A percentile compares a stretch with the other conserved stretches of the same genome.
Evolutionary conservation across 164 flowering plant species (phyloP).

Genomic region (Hamamelis virginiana): DNA sequence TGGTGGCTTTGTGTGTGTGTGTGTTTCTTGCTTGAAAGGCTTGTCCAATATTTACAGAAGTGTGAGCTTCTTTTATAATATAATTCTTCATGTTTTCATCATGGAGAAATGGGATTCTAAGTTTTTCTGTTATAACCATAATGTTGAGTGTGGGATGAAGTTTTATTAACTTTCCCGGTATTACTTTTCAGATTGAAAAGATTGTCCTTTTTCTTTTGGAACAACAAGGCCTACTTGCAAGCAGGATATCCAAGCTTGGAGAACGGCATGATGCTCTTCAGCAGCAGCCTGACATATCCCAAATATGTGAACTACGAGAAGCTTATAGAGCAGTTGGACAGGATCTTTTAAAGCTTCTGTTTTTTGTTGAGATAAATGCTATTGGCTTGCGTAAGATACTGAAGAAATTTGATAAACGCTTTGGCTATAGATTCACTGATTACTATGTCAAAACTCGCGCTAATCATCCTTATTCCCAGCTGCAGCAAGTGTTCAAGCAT

Average conservation of each 20-base stretch:
- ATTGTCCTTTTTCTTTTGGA: conserved; percentile 66
- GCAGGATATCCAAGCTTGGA: conserved; percentile 43
- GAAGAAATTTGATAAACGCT: conserved; percentile 74
- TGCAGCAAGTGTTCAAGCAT: conserved; percentile 78
- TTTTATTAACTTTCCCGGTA: background rate
- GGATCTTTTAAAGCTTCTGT: conserved; percentile 62
- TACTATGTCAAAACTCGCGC: conserved; percentile 76
- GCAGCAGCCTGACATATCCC: conserved; percentile 49
- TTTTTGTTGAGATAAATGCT: conserved; percentile 70
- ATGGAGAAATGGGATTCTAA: background rate
- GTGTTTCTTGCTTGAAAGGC: background rate
- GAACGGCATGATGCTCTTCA: conserved; percentile 44
- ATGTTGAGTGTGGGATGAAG: background rate
- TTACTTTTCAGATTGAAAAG: conserved; percentile 58
- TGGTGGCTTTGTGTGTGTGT: background rate
- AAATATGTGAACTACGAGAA: conserved; percentile 53
- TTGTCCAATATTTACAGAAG: background rate
- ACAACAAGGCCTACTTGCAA: conserved; percentile 74
- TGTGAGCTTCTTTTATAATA: background rate
- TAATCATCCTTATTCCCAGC: conserved; percentile 76
- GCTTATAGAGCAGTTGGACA: conserved; percentile 58
- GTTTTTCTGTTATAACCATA: background rate
- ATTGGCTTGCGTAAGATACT: conserved; percentile 73
- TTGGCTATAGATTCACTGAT: conserved; percentile 66
- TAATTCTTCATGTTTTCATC: background rate